phyloP scores from a whole-genome alignment of 2,329 filamentous ascomycete genomes.

The Pseudocercospora eumusae region DNA sequence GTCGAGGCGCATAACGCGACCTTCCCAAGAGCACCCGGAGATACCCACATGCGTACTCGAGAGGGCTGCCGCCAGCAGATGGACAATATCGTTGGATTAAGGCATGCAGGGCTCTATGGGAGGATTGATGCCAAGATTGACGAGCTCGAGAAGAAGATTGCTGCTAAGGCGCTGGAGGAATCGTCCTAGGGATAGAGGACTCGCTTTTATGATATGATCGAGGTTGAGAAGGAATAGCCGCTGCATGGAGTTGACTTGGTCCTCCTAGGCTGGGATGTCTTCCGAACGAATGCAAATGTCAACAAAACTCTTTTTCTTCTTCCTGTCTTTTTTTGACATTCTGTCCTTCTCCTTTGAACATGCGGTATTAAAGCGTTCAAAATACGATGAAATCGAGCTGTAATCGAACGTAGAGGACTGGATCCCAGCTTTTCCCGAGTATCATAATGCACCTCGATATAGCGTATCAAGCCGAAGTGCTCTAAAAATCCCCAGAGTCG shows the following conservation, averaged over 20 bases:
- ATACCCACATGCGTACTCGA: not conserved
- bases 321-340: too few relatives aligned
- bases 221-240: not conserved
- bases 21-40: not conserved
- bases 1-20: not conserved
- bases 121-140: constrained; percentile 10
- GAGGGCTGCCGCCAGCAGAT: constrained; percentile 11
- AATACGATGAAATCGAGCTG: too few relatives aligned
- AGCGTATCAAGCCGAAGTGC: too few relatives aligned
- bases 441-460: too few relatives aligned
- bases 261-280: not conserved
- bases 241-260: not conserved
- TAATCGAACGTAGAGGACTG: too few relatives aligned
- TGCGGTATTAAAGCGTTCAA: too few relatives aligned
- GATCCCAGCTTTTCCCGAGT: too few relatives aligned
- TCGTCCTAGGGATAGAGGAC: not conserved
- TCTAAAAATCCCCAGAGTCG: too few relatives aligned
- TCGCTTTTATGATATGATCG: not conserved
- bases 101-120: not conserved
- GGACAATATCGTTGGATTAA: constrained; percentile 6
- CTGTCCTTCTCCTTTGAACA: too few relatives aligned
- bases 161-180: not conserved
- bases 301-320: not conserved
- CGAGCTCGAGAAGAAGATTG: constrained; percentile 6
- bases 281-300: not conserved